These are phyloP conservation scores for Stenocarpella maydis DNA, from an alignment of 2,329 filamentous ascomycete species.

Conservation along the genomic window DNA sequence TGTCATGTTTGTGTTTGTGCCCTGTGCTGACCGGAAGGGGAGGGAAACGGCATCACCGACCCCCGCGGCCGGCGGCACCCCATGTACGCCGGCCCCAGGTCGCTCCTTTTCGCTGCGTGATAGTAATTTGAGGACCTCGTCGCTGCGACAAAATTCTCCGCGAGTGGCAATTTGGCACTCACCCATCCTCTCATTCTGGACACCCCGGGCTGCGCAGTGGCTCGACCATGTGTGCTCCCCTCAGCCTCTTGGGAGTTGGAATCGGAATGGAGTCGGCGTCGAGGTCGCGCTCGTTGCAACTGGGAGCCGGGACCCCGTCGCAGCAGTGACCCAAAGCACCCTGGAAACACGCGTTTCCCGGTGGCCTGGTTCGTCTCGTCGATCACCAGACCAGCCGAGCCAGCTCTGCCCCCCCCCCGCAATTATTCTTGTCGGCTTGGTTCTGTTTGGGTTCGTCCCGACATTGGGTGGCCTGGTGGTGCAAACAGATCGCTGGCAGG, in stretches of 20 bases:
- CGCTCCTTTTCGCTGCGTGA: slow-evolving; percentile 28
- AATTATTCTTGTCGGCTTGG: background rate
- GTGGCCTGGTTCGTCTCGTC: slow-evolving; percentile 23
- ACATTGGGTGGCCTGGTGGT: background rate
- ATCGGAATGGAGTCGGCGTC: background rate
- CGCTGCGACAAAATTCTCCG: slow-evolving; percentile 26
- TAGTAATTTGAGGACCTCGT: slow-evolving; percentile 25
- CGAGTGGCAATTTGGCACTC: slow-evolving; percentile 9
- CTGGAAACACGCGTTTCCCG: slow-evolving; percentile 21
- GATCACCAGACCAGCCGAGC: slow-evolving; percentile 29
- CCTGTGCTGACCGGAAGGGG: slow-evolving; percentile 19
- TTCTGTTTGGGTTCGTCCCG: slow-evolving; percentile 16
- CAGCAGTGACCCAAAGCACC: background rate
- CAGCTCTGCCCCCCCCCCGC: slow-evolving; percentile 2
- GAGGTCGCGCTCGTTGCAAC: background rate
- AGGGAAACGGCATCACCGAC: slow-evolving; percentile 23
- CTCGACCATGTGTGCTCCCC: background rate
- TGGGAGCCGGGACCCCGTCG: background rate
- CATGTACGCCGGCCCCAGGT: slow-evolving; percentile 20
- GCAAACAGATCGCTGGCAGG: slow-evolving; percentile 21
- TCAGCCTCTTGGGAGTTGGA: slow-evolving; percentile 1
- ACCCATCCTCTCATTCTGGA: slow-evolving; percentile 15
- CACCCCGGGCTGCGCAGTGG: slow-evolving; percentile 22
- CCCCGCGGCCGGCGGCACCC: slow-evolving; percentile 13
- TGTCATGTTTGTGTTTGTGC: slow-evolving; percentile 12